A percentile compares a stretch with the other conserved stretches of the same genome.
phyloP scores from a whole-genome alignment of 176 grass and related monocot genomes.

The Avena sativa region DNA sequence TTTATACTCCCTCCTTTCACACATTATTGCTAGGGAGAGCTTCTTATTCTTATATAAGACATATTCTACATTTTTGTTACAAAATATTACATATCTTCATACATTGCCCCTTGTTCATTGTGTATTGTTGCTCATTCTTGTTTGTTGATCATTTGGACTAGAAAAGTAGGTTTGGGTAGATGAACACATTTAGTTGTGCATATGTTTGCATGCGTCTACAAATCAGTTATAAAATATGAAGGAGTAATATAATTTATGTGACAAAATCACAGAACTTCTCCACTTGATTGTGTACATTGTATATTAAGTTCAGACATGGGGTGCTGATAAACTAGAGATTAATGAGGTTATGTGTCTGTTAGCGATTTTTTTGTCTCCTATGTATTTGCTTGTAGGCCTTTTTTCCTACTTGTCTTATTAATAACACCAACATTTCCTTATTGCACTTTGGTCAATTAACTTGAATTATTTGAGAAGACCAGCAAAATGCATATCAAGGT shows the following conservation, averaged over 20 bases:
- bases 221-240: neutral
- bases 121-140: neutral
- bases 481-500: neutral
- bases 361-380: neutral
- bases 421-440: neutral
- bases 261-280: neutral
- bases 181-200: slow-evolving; percentile 10
- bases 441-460: slow-evolving; percentile 19
- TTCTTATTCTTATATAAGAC: neutral
- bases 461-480: slow-evolving; percentile 11
- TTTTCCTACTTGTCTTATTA: slow-evolving; percentile 18
- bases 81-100: neutral
- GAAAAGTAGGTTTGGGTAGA: slow-evolving; percentile 13
- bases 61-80: slow-evolving; percentile 27
- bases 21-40: neutral
- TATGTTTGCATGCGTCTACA: neutral
- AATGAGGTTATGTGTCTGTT: neutral
- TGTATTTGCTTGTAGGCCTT: neutral
- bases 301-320: neutral
- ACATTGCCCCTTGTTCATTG: neutral
- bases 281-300: slow-evolving; percentile 12
- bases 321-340: neutral
- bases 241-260: slow-evolving; percentile 6
- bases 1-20: slow-evolving; percentile 13
- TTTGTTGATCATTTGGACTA: slow-evolving; percentile 17